Evolutionary conservation across 768 basidiomycete genomes (phyloP).

Genomic region (Trametes cinnabarina): DNA sequence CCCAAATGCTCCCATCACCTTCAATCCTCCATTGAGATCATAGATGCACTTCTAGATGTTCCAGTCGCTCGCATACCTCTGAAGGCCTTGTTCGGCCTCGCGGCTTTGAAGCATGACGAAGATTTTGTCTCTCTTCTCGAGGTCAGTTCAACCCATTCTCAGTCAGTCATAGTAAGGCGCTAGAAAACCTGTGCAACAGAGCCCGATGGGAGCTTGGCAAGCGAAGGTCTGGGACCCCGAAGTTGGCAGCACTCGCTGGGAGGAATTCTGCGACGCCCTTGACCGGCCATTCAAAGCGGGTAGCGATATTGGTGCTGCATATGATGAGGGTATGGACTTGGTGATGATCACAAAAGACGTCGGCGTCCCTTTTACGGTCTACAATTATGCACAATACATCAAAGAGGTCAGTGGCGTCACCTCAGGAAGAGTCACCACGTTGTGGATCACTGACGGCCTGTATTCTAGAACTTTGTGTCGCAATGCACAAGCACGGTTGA

Average conservation of each 20-base stretch:
- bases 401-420: constrained; percentile 47
- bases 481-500: constrained; percentile 58
- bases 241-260: constrained; percentile 59
- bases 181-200: constrained; percentile 30
- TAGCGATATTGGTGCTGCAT: constrained; percentile 32
- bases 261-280: constrained; percentile 64
- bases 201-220: constrained; percentile 76
- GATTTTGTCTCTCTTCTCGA: constrained; percentile 74
- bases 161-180: neutral
- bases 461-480: constrained; percentile 49
- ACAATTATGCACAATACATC: constrained; percentile 79
- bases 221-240: constrained; percentile 82
- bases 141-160: constrained; percentile 41
- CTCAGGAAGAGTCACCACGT: neutral
- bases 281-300: constrained; percentile 29
- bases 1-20: constrained; percentile 58
- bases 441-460: neutral
- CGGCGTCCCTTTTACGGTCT: constrained; percentile 54
- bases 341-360: constrained; percentile 46
- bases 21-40: constrained; percentile 51
- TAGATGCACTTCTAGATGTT: constrained; percentile 57
- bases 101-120: constrained; percentile 62
- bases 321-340: constrained; percentile 48
- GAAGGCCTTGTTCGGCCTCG: constrained; percentile 77
- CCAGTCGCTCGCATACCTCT: constrained; percentile 48